A percentile compares a stretch with the other conserved stretches of the same genome.
These are phyloP conservation scores for Cladosporium sp. DNA, from an alignment of 2,329 filamentous ascomycete genomes.

Conservation along the genomic window DNA sequence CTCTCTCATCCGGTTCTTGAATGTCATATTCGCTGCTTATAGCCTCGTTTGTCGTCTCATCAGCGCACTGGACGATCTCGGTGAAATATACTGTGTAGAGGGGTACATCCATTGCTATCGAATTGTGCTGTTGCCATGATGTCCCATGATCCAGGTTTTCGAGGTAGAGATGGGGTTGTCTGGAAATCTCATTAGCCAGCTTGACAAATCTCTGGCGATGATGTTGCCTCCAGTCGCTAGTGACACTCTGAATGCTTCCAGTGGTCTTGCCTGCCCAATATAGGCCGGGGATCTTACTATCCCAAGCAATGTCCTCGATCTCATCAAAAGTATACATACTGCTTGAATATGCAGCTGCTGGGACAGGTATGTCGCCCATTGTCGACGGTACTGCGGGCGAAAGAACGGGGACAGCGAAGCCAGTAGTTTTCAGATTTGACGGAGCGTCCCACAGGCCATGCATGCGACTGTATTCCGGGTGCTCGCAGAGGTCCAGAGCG, in stretches of 20 bases:
- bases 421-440: slow-evolving; percentile 44
- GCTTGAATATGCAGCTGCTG: slow-evolving; percentile 50
- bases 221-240: slow-evolving; percentile 42
- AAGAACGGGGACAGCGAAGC: slow-evolving; percentile 50
- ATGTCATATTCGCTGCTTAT: slow-evolving; percentile 28
- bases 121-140: background rate
- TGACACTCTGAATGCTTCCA: slow-evolving; percentile 44
- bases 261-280: slow-evolving; percentile 63
- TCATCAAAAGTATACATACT: slow-evolving; percentile 49
- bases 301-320: slow-evolving; percentile 50
- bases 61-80: slow-evolving; percentile 49
- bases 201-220: slow-evolving; percentile 54
- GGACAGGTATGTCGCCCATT: slow-evolving; percentile 54
- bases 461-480: slow-evolving; percentile 47
- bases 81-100: slow-evolving; percentile 51
- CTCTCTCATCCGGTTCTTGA: slow-evolving; percentile 14
- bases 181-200: slow-evolving; percentile 34
- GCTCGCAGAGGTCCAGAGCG: slow-evolving; percentile 45
- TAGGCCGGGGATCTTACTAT: slow-evolving; percentile 52
- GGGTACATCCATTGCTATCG: slow-evolving; percentile 26
- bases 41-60: slow-evolving; percentile 36
- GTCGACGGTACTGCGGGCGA: slow-evolving; percentile 50
- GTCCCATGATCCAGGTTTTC: background rate
- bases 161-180: slow-evolving; percentile 3
- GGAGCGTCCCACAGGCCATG: slow-evolving; percentile 54